Base-by-base conservation (phyloP, 2,329 filamentous ascomycete genomes). In the Alternaria panax region DNA sequence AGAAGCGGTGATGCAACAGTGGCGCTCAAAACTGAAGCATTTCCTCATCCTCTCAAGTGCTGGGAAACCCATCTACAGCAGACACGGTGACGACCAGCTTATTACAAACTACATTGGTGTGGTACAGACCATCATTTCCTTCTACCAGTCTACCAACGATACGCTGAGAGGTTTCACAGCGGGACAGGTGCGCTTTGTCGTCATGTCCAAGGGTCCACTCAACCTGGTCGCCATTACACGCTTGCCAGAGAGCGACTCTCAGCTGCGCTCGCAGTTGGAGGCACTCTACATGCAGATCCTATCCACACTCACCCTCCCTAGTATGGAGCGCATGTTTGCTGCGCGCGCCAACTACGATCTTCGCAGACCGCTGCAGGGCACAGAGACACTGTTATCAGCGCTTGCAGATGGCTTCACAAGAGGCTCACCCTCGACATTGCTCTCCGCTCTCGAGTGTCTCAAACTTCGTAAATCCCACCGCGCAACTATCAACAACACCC, bases 231-330 rank as follows among this genome's bases (percentile, higher is more conserved):
- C 93, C 43, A 95, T 98, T 72, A 97, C 93, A 74, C 90, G 90
- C 63, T 86, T 99, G 11, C 88, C 90, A n/a, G 95, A 99, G 78
- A 97, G 92, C 75, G 94, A 98, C 74, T 82, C 87, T 5, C 94
- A 99, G 77, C 85, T 99, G 20, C 88, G 92, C 54, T 86, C 88
- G 20, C 95, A 99, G 76, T 86, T 99, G 2, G 93, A 97, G 66
- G 93, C 94, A 12, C 81, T 99, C 36, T 99, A 99, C 78, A 98
- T 97, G 92, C 95, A 99, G 78, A 97, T 99, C 51, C 80, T 99
- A 25, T 98, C 95, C 1, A 99, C 96, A 0, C 81, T 99, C 60
- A 99, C 95, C 0, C 84, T 99, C 8, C 94, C 95, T 0, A 91
- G 88, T 14, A 85, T 99, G 65, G 91, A 89, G 50, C 91, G 90